Base-by-base conservation (phyloP, 2,329 filamentous ascomycete species). In the Neodidymelliopsis sp. region DNA sequence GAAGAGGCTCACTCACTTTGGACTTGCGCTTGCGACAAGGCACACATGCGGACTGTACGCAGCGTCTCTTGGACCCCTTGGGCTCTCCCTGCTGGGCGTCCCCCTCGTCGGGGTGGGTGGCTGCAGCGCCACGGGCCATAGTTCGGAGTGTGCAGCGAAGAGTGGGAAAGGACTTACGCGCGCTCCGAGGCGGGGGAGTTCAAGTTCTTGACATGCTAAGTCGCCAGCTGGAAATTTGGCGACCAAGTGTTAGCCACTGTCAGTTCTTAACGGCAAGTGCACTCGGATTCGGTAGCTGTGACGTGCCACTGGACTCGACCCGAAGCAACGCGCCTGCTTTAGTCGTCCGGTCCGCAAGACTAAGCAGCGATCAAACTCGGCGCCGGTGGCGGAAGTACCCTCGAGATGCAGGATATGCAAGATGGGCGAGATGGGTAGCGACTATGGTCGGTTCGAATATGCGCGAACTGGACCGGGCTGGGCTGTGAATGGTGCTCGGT, bases 11-110 rank as follows among this genome's bases (percentile, higher is more conserved):
- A 59, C 62, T 63, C 49, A 77, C 77, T 69, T 79, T 80, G 49
- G 74, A 78, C 58, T 80, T 80, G 48, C 78, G 74, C 59, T 77
- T 79, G 29, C 78, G 70, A 60, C 77, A 80, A n/a, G 77, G 76
- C 29, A 78, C 75, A 56, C 77, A 80, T 20, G 77, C 77, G 6
- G 66, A 70, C 44, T 65, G 66, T 13, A 72, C 67, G 45, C 70
- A 73, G 27, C 69, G 60, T 24, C 70, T 59, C 54, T 73, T 73
- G 58, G 52, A 60, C 3, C 57, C 47, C 53, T 68, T 72, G 33
- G 59, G 34, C 36, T 67, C 66, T 24, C 47, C 57, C 40, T 61
- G 54, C 20, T 50, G 47, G 53, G 41, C 24, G 38, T 59, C 59
- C 18, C 60, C 53, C 6, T 63, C 52, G 41, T 65, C 60, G 35